Percentiles rank a stretch among this genome's conserved stretches.
Conservation (phyloP, 208 protist species). For the Wallacemonas sp. region DNA sequence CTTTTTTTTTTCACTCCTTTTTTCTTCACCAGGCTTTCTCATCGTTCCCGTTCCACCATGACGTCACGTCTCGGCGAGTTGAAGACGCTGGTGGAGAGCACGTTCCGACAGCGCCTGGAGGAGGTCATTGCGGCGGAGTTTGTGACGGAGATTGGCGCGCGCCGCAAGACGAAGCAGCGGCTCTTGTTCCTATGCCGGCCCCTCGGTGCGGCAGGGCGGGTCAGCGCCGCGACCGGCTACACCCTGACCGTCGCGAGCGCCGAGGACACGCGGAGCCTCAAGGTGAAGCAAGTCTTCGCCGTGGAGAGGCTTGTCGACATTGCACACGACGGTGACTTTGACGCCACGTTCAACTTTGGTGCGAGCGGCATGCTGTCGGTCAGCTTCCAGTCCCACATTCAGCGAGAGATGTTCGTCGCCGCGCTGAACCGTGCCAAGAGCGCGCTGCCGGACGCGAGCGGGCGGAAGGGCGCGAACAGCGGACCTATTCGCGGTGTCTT, state of each 20-base stretch:
- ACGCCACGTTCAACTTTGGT: constrained; percentile 86
- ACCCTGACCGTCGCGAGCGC: constrained; percentile 48
- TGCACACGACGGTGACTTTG: constrained; percentile 74
- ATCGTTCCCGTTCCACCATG: constrained; percentile 26
- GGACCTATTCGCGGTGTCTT: constrained; percentile 60
- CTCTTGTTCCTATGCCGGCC: constrained; percentile 63
- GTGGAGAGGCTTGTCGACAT: constrained; percentile 74
- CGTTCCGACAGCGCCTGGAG: constrained; percentile 76
- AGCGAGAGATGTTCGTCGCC: constrained; percentile 88
- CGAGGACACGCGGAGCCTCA: constrained; percentile 37
- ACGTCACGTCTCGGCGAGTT: constrained; percentile 42
- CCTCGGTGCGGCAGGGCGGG: constrained; percentile 29
- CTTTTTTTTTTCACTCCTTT: constrained; percentile 16
- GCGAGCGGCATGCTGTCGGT: constrained; percentile 81
- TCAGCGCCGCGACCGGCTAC: constrained; percentile 4
- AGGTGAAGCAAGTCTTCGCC: constrained; percentile 72
- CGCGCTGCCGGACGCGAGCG: constrained; percentile 14
- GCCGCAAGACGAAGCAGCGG: constrained; percentile 44
- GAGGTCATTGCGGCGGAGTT: constrained; percentile 76
- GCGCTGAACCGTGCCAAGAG: constrained; percentile 58
- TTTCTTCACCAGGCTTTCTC: constrained; percentile 9
- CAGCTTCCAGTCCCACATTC: constrained; percentile 87
- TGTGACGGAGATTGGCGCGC: constrained; percentile 62
- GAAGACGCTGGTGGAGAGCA: constrained; percentile 50
- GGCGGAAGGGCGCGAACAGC: constrained; percentile 6